Base-by-base conservation (phyloP, 495 filamentous ascomycete genomes). In the Pseudoneurospora amorphoporcata region DNA sequence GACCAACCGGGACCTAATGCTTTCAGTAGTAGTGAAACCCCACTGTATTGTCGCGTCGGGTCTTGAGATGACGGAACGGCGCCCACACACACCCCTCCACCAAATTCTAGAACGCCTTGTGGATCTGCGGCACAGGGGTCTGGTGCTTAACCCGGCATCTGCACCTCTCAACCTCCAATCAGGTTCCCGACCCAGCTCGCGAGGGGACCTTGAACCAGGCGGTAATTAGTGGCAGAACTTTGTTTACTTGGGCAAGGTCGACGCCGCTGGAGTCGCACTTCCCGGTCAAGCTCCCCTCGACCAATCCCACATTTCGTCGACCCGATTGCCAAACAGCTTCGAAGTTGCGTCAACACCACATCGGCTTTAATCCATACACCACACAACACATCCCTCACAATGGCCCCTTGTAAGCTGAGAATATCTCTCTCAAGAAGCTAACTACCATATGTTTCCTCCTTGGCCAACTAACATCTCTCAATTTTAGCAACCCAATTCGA, bases 401-500 rank as follows among this genome's bases (percentile, higher is more conserved):
- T 83, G 80, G 81, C 82, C 41, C 79, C 82, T 78, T 78, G 82
- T 84, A 80, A 68, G 73, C 12, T 35, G 9, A 14, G 19, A 39
- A 39, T 23, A 5, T 35, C 14, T 47, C 19, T 23, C 9, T 23
- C 23, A 3, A 23, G 4, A n/a, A 35, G n/a, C 23, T 37, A 40
- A 40, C 40, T 47, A 12, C 23, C 9, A 45, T 10, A 23, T 43
- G 1, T 32, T 19, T 45, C 69, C 65, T 9, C 6, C 53, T 2
- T 35, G 6, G 53, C 65, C 38, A 72, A 43, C 65, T 45, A 72
- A 43, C 65, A 19, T 43, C 39, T 8, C 29, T 41, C 32, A 12
- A 29, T 69, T 29, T 29, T 73, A 89, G 85, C 85, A 80, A 84
- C 86, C 71, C 90, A 92, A 83, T 89, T 87, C 81, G 92, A 94